Base-by-base conservation (phyloP, 1,139 yeast genomes). In the Hyphopichia khmerensis region DNA sequence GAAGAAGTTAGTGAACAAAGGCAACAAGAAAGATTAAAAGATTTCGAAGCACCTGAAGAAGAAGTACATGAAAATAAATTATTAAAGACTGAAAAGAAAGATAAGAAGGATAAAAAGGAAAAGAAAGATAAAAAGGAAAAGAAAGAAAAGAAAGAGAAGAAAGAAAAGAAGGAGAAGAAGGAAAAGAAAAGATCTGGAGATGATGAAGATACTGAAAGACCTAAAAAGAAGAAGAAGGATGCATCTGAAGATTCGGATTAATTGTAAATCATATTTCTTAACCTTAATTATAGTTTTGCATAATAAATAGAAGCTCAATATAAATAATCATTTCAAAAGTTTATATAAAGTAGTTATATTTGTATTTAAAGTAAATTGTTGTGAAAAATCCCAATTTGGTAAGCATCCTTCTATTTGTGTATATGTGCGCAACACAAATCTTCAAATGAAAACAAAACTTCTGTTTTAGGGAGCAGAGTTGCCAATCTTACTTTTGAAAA, bases 41-140 rank as follows among this genome's bases (percentile, higher is more conserved):
- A 84, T 50, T 91, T 79, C 57, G 80, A 80, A 45, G 96, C 97
- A 15, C 98, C 98, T 17, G 83, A 79, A 54, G 97, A 90, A 64
- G 78, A 70, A 33, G 68, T 57, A n/a, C 78, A 81, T 47, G 64
- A 64, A 43, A 67, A 66, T 44, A 59, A 58, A 42, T 50, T 65
- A 38, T 42, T 56, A 31, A 53, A 59, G 47, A 50, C 55, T 36
- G 51, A 60, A 19, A 52, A 61, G 48, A 51, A 64, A 41, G 47
- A 58, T 38, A 56, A 62, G 43, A 49, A 62, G 46, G 50, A 53
- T 37, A 42, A 52, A 44, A 40, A 46, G 26, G 44, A 54, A 35
- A 44, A 51, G 40, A 40, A 54, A 44, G 47, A 56, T 10, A 43
- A 53, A 36, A 41, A 54, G 45, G 46, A 51, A 24, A 55, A 58